Evolutionary conservation across 2,329 filamentous ascomycete genomes (phyloP).

Genomic region (Paraphaeosphaeria minitans): DNA sequence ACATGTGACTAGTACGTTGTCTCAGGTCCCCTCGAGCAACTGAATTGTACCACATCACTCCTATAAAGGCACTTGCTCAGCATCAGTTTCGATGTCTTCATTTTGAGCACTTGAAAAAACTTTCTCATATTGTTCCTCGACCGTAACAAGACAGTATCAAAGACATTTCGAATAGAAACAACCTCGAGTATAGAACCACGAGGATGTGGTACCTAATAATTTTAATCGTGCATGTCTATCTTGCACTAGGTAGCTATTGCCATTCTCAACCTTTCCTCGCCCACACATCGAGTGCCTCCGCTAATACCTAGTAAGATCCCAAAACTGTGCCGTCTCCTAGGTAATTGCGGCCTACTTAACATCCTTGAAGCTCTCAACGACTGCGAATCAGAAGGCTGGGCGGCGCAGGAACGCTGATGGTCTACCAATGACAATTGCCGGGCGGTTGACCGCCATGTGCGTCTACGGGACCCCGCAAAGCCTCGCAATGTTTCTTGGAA

Average conservation of each 20-base stretch:
- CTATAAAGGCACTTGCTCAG: no score
- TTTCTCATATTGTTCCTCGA: neutral
- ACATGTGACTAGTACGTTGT: neutral
- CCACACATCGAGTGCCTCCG: neutral
- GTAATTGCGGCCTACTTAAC: neutral
- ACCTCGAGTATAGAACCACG: neutral
- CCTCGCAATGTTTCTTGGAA: conserved; percentile 1
- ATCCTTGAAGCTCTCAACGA: neutral
- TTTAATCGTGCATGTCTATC: no score
- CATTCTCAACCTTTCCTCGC: neutral
- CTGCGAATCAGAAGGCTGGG: neutral
- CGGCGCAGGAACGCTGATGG: neutral
- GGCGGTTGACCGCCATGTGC: neutral
- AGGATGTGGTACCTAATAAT: neutral
- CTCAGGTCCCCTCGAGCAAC: neutral
- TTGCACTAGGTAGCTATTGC: neutral
- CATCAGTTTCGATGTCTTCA: neutral
- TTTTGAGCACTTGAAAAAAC: neutral
- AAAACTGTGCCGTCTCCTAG: neutral
- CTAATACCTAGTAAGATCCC: neutral
- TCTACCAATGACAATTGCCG: neutral
- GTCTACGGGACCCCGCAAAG: conserved; percentile 1
- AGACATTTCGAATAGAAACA: neutral
- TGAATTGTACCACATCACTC: neutral
- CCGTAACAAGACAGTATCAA: neutral